Conservation (phyloP, 352 stramenopile genomes). For the Phytophthora sp. region DNA sequence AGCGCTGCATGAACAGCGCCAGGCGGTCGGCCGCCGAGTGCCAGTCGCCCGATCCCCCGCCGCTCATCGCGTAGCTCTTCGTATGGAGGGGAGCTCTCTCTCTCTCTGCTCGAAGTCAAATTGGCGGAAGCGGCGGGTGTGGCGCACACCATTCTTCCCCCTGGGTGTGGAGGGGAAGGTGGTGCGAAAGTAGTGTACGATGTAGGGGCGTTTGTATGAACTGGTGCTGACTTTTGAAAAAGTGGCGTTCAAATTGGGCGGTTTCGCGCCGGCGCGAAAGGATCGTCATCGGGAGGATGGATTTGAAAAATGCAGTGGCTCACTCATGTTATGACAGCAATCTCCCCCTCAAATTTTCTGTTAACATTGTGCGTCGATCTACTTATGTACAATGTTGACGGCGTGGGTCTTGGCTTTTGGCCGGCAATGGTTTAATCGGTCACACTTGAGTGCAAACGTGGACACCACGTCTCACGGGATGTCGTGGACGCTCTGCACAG, state of each 20-base stretch:
- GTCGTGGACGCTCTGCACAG: conserved; percentile 18
- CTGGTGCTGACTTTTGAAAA: conserved; percentile 7
- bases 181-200: too few relatives aligned
- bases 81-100: conserved; percentile 25
- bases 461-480: conserved; percentile 27
- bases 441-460: too few relatives aligned
- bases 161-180: too few relatives aligned
- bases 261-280: conserved; percentile 3
- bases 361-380: conserved; percentile 2
- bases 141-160: conserved; percentile 16
- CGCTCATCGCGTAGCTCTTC: conserved; percentile 27
- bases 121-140: conserved; percentile 29
- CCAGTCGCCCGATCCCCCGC: conserved; percentile 31
- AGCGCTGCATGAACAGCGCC: conserved; percentile 65
- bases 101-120: conserved; percentile 5
- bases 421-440: too few relatives aligned
- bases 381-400: conserved; percentile 6
- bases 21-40: conserved; percentile 61
- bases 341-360: too few relatives aligned
- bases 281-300: neutral
- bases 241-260: neutral
- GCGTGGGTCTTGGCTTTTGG: too few relatives aligned
- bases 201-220: neutral
- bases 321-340: too few relatives aligned
- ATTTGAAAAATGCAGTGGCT: too few relatives aligned